Conservation (phyloP, 2,329 filamentous ascomycete genomes). For the Fusarium fujikuroi region DNA sequence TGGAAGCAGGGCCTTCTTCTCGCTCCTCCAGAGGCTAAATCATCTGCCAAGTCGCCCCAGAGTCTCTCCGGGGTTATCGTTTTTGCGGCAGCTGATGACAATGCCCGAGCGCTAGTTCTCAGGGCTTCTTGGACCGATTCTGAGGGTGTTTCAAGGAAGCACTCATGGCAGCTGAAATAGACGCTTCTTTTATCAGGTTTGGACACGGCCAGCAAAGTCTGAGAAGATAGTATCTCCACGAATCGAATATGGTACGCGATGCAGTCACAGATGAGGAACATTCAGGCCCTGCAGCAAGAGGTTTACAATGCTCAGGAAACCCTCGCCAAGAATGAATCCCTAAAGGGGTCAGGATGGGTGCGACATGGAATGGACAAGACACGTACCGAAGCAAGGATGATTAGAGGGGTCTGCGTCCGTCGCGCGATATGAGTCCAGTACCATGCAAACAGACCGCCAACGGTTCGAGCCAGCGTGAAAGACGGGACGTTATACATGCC, state of each 20-base stretch:
- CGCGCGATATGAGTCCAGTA: slow-evolving; percentile 74
- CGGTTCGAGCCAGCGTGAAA: slow-evolving; percentile 88
- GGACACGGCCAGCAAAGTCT: neutral
- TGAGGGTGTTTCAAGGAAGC: slow-evolving; percentile 54
- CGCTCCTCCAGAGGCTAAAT: slow-evolving; percentile 67
- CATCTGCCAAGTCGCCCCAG: slow-evolving; percentile 60
- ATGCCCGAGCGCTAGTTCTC: slow-evolving; percentile 75
- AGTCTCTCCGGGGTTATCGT: slow-evolving; percentile 73
- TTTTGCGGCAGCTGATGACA: slow-evolving; percentile 75
- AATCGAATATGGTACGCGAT: neutral
- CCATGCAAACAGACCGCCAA: slow-evolving; percentile 79
- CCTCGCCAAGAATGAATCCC: slow-evolving; percentile 93
- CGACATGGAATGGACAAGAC: neutral
- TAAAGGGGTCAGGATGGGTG: slow-evolving; percentile 43
- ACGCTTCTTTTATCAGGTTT: neutral
- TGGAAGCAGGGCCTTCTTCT: slow-evolving; percentile 89
- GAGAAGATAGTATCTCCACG: neutral
- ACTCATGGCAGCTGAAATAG: slow-evolving; percentile 64
- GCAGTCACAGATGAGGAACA: slow-evolving; percentile 75
- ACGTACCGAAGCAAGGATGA: slow-evolving; percentile 81
- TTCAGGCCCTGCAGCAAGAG: slow-evolving; percentile 79
- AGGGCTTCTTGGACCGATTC: slow-evolving; percentile 69
- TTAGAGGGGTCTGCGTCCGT: slow-evolving; percentile 76
- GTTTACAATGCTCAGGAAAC: slow-evolving; percentile 91
- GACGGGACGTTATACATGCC: slow-evolving; percentile 98